These are phyloP conservation scores for Scutellaria galericulata DNA, from an alignment of 257 asterid genomes.

Conservation along the genomic window DNA sequence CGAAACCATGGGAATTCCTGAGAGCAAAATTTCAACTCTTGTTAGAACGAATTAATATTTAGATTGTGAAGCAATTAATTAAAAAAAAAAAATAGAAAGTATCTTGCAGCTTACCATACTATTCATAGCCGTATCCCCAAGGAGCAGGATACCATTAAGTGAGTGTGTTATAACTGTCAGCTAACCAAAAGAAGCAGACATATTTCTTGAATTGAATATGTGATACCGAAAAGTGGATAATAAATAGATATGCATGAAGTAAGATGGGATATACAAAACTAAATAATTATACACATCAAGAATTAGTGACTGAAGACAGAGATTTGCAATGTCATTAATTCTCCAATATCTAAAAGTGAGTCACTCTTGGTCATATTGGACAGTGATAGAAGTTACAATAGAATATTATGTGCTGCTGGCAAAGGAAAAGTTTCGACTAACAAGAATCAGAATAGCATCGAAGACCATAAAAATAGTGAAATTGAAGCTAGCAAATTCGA, in stretches of 20 bases:
- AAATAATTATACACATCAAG: slow-evolving; percentile 5
- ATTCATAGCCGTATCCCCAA: slow-evolving; percentile 82
- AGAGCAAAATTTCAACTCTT: slow-evolving; percentile 32
- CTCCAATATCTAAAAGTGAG: not conserved
- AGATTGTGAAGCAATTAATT: slow-evolving; percentile 13
- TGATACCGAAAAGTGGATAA: not conserved
- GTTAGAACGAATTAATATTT: slow-evolving; percentile 12
- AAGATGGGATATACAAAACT: not conserved
- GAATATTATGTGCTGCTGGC: slow-evolving; percentile 11
- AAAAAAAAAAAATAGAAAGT: slow-evolving; percentile 11
- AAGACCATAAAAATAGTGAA: not conserved
- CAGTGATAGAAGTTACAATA: not conserved
- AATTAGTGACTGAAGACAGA: not conserved
- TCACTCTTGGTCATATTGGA: not conserved
- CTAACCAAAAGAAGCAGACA: slow-evolving; percentile 51
- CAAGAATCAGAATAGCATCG: not conserved
- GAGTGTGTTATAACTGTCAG: slow-evolving; percentile 87
- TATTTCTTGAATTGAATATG: slow-evolving; percentile 21
- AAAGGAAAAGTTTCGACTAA: not conserved
- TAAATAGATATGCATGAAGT: slow-evolving; percentile 7
- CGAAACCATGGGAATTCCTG: slow-evolving; percentile 88
- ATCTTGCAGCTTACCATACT: slow-evolving; percentile 67
- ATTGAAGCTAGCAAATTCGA: not conserved
- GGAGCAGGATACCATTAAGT: slow-evolving; percentile 67
- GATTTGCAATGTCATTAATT: not conserved